Base-by-base conservation (phyloP, 192 early-diverging fungal species). In the Funneliformis mosseae region DNA sequence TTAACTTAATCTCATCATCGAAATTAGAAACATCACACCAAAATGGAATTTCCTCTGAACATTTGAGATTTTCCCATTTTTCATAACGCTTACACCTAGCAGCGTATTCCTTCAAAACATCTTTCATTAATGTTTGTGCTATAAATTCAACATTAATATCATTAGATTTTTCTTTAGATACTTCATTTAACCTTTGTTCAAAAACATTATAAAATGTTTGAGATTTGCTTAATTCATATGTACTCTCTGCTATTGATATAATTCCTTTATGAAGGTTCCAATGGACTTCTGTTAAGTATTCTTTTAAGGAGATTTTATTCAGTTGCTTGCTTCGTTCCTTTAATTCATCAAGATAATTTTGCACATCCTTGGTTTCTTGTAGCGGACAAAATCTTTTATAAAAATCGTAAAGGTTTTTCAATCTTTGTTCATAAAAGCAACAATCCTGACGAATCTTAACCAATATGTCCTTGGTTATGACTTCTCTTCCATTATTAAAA, bases 161-260 rank as follows among this genome's bases (percentile, higher is more conserved):
- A n/a, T n/a, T n/a, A 25, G 38, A 46, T n/a, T 64, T 42, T 25
- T 23, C 25, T 21, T 27, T 10, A 9, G 25, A 0, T 9, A 14
- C 5, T 64, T 62, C 27, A 8, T 27, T 42, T n/a, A 77, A 45
- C 21, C 3, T 1, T 10, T 12, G 25, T n/a, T 77, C 10, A 46
- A 66, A 77, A 66, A 77, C 41, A 42, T 77, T 77, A 27, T 8
- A 11, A 39, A 77, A 77, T 61, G 76, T 77, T 4, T 33, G n/a
- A 33, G 76, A 77, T 39, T 77, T 64, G 9, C 8, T 8, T 9
- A n/a, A 66, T 66, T 23, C n/a, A 43, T 43, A 61, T 16, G 42
- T 23, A 21, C 45, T 25, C 43, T 38, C 25, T 6, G 76, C 76
- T 9, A 25, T 38, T 14, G 12, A n/a, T 42, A 45, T 25, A 27